Conservation (phyloP, 768 basidiomycete genomes). For the Leccinellum rugosiceps region DNA sequence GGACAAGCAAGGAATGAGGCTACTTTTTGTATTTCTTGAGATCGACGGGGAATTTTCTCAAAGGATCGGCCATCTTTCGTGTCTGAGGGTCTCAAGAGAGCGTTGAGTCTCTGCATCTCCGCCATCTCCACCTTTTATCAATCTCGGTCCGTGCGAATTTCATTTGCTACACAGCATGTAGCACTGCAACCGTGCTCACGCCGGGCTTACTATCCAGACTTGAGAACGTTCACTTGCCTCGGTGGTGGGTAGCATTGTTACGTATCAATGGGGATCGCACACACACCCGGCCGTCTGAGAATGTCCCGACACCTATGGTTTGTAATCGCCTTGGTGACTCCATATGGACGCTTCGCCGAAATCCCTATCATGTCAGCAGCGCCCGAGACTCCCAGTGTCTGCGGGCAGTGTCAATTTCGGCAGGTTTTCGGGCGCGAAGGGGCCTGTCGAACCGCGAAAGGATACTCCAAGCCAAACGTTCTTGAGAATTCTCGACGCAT, state of each 20-base stretch:
- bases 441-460: neutral
- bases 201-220: neutral
- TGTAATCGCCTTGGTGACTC: neutral
- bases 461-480: neutral
- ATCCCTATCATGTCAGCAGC: neutral
- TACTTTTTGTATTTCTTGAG: constrained; percentile 75
- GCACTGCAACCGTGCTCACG: too few relatives aligned
- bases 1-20: constrained; percentile 7
- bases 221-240: neutral
- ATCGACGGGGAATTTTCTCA: constrained; percentile 68
- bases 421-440: neutral
- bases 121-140: constrained; percentile 20
- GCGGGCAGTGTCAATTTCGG: neutral
- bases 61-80: constrained; percentile 35
- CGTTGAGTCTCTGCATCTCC: neutral
- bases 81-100: neutral
- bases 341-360: too few relatives aligned
- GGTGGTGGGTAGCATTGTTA: too few relatives aligned
- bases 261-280: neutral
- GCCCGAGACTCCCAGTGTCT: neutral
- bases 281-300: neutral
- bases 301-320: constrained; percentile 1
- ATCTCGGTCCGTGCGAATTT: constrained; percentile 26
- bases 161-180: neutral
- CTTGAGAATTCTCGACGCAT: too few relatives aligned